These are phyloP conservation scores for Colletotrichum viniferum DNA, from an alignment of 2,329 filamentous ascomycete genomes.

Conservation along the genomic window DNA sequence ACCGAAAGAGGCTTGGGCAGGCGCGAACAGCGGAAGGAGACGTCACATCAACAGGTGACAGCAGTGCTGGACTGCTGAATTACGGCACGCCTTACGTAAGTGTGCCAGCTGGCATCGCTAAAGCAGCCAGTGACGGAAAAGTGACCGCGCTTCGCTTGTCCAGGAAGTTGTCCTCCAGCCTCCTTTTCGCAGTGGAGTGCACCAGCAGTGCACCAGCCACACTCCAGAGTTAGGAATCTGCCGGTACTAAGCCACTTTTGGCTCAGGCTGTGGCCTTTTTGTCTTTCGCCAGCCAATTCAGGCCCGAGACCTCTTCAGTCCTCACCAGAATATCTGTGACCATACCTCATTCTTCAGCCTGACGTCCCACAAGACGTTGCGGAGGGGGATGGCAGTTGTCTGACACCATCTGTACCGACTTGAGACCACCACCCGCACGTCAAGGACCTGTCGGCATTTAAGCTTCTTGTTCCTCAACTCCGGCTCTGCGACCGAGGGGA, in stretches of 20 bases:
- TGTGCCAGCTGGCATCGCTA: neutral
- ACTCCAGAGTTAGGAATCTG: neutral
- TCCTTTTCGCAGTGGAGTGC: neutral
- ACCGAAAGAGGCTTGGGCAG: neutral
- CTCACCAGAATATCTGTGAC: constrained; percentile 21
- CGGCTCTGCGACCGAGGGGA: neutral
- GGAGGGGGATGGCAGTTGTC: constrained; percentile 20
- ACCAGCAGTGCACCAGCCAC: constrained; percentile 3
- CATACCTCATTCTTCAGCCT: constrained; percentile 20
- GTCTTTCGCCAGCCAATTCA: constrained; percentile 17
- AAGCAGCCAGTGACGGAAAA: neutral
- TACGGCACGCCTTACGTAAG: constrained; percentile 3
- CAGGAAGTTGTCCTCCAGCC: neutral
- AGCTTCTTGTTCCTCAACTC: constrained; percentile 9
- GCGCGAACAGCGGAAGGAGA: neutral
- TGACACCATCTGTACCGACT: constrained; percentile 18
- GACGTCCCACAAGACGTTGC: constrained; percentile 22
- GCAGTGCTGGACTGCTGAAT: neutral
- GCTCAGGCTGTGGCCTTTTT: constrained; percentile 5
- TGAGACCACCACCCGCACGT: constrained; percentile 13
- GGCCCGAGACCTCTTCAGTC: constrained; percentile 16
- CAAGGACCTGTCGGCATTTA: constrained; percentile 8
- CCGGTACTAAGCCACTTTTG: constrained; percentile 22
- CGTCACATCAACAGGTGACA: neutral
- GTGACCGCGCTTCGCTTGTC: neutral